Percentiles rank a stretch among this genome's conserved stretches.
These are phyloP conservation scores for Eucalyptus leucophloia DNA, from an alignment of 345 rosid genomes.

Conservation along the genomic window DNA sequence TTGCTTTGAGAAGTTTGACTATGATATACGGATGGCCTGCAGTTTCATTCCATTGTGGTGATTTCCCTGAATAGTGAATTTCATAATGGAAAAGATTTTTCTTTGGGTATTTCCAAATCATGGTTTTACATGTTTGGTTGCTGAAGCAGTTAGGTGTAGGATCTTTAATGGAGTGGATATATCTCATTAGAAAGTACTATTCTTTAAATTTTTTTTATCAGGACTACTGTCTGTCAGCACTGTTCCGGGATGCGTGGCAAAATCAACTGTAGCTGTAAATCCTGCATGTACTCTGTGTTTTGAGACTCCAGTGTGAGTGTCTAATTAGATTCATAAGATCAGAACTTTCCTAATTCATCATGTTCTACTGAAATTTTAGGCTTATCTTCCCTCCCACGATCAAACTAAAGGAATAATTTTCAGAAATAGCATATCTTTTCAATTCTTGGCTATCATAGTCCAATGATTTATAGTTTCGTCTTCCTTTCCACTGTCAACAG, in stretches of 20 bases:
- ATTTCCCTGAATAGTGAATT: not conserved
- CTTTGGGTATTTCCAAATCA: not conserved
- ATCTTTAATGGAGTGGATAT: too few relatives aligned
- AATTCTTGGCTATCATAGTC: not conserved
- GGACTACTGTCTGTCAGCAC: constrained; percentile 23
- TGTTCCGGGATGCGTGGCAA: constrained; percentile 86
- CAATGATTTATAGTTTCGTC: not conserved
- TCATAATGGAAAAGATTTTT: not conserved
- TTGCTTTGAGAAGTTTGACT: not conserved
- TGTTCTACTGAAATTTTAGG: not conserved
- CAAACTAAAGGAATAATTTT: not conserved
- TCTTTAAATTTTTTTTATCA: not conserved
- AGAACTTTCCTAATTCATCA: not conserved
- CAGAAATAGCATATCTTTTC: not conserved
- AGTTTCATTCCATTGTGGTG: not conserved
- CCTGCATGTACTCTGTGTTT: constrained; percentile 50
- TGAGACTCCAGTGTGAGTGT: not conserved
- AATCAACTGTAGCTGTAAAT: constrained; percentile 95
- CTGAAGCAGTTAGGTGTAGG: not conserved
- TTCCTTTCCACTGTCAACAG: constrained; percentile 55
- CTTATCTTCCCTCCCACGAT: not conserved
- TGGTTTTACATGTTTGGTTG: not conserved
- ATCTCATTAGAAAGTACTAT: not conserved
- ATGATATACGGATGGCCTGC: not conserved
- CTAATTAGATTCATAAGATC: not conserved